phyloP scores from a whole-genome alignment of 1,284 basidiomycete species.

The Clitocybe nebularis region DNA sequence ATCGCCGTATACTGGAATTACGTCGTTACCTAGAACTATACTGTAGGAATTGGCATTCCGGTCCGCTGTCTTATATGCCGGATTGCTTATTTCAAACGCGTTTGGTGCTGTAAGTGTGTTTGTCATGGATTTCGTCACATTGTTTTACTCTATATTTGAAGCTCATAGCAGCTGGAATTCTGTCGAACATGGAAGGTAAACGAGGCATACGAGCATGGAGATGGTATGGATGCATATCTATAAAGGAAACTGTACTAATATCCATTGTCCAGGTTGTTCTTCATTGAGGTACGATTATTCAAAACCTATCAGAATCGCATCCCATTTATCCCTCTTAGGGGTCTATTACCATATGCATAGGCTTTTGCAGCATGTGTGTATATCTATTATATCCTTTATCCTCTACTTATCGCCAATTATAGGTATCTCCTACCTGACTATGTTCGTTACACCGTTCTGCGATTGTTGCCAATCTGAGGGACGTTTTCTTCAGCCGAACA shows the following conservation, averaged over 20 bases:
- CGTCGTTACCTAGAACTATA: too few species aligned
- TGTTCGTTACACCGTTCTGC: too few species aligned
- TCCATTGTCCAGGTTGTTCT: conserved; percentile 45
- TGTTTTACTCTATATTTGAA: too few species aligned
- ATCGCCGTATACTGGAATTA: too few species aligned
- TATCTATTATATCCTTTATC: neutral
- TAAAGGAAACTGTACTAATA: neutral
- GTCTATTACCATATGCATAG: conserved; percentile 51
- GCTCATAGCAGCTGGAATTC: conserved; percentile 68
- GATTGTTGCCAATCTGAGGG: neutral
- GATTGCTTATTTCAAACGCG: conserved; percentile 71
- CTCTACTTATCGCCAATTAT: conserved; percentile 5
- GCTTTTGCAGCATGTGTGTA: conserved; percentile 52
- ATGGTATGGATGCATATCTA: conserved; percentile 36
- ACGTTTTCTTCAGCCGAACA: conserved; percentile 42
- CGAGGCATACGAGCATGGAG: conserved; percentile 69
- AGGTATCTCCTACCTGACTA: conserved; percentile 56
- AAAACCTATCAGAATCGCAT: neutral
- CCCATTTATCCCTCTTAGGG: conserved; percentile 34
- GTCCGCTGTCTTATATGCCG: conserved; percentile 65
- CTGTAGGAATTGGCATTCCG: conserved; percentile 62
- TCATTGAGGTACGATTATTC: conserved; percentile 46
- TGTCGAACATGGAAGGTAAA: conserved; percentile 64
- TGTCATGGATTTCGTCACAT: neutral
- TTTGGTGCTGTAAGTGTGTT: conserved; percentile 58